Evolutionary conservation across 192 early-diverging fungal species (phyloP), one percentile per base, ranked within the genome.

Genomic region (Martensiomyces pterosporus): DNA sequence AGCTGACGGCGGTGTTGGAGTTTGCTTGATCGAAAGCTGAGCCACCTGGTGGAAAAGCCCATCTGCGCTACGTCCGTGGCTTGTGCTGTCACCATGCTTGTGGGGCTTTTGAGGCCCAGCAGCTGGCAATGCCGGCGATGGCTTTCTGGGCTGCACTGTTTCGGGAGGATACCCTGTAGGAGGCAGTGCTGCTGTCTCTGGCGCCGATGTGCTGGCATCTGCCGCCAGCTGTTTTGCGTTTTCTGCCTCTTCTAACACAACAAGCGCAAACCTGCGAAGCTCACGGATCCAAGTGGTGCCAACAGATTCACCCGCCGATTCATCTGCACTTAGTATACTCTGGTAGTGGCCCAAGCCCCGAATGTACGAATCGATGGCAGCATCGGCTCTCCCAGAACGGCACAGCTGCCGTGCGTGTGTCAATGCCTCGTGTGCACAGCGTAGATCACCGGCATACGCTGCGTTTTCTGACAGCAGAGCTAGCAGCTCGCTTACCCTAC

Each of bases 331-430:
- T 35, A 71, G 45, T 3, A 71, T 50, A 29, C 27, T 50, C 39
- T 71, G 67, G 47, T 71, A 71, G 12, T 40, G 37, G 10, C 51
- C 52, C 19, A 71, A 60, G 9, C 60, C 56, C 10, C 33, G n/a
- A 8, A 64, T 45, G 22, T 64, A 71, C 12, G 53, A 23, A 4
- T 39, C 41, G 22, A 71, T 39, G 21, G 56, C 50, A 13, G 52
- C 43, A 19, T 42, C 48, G 22, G 33, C 39, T 4, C 46, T 27
- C 17, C 52, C 51, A 23, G 33, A 17, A 15, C 16, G 40, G 19
- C 43, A 39, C 15, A 48, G 47, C 24, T 15, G 23, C 14, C 57
- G 67, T 1, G 57, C 61, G 1, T 41, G 39, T 9, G 32, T 21
- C 39, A 71, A 44, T 13, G 55, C 49, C 9, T 36, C 47, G 16